A percentile compares a stretch with the other conserved stretches of the same genome.
These are phyloP conservation scores for Arthrobotrys megalospora DNA, from an alignment of 2,329 filamentous ascomycete genomes.

Conservation along the genomic window DNA sequence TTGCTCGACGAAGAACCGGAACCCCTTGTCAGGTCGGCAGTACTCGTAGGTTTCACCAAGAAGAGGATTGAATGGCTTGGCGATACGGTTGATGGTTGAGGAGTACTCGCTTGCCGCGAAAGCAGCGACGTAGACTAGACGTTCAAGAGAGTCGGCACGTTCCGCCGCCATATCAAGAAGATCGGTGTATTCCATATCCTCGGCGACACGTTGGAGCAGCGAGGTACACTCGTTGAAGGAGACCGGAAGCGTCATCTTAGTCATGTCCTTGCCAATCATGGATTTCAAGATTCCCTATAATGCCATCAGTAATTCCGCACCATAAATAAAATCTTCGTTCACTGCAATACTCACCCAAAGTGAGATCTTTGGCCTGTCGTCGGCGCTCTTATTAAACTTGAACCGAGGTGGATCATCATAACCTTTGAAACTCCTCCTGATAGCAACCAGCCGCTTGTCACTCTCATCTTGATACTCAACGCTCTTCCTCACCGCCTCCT, in stretches of 20 bases:
- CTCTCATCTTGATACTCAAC: conserved; percentile 68
- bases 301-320: conserved; percentile 62
- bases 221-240: conserved; percentile 99
- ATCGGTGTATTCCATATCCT: conserved; percentile 98
- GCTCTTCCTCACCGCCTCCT: conserved; percentile 53
- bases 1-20: conserved; percentile 98
- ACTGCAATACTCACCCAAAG: conserved; percentile 81
- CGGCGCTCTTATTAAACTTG: conserved; percentile 87
- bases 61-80: conserved; percentile 97
- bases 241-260: conserved; percentile 97
- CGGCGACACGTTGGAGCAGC: conserved; percentile 90
- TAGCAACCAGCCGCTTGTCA: conserved; percentile 73
- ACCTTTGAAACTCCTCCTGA: conserved; percentile 84
- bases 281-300: conserved; percentile 92
- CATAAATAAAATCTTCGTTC: conserved; percentile 10
- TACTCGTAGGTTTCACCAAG: conserved; percentile 98
- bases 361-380: conserved; percentile 92
- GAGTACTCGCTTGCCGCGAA: conserved; percentile 98
- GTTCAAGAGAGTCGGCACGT: conserved; percentile 87
- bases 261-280: conserved; percentile 99
- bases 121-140: conserved; percentile 92
- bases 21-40: conserved; percentile 93
- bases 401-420: conserved; percentile 90
- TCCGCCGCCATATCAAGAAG: conserved; percentile 90
- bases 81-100: conserved; percentile 94